Percentiles rank a stretch among this genome's conserved stretches.
Conservation (phyloP, 495 filamentous ascomycete genomes). For the Penicillium fimorum region DNA sequence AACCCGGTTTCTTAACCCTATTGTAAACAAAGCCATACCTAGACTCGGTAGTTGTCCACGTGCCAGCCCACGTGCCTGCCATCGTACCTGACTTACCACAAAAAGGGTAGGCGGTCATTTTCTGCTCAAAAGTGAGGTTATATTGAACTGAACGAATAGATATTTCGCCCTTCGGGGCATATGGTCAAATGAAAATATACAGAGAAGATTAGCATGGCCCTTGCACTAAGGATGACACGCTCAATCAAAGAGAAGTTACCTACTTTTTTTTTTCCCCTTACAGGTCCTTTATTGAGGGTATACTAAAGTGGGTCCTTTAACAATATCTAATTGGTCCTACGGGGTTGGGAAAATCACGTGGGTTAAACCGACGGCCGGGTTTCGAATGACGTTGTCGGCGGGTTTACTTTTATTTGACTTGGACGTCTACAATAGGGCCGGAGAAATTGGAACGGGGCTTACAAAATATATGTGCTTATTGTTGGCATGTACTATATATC, state of each 20-base stretch:
- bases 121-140: not conserved
- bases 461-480: too few relatives aligned
- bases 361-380: too few relatives aligned
- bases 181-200: conserved; percentile 81
- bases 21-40: too few relatives aligned
- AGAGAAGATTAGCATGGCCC: conserved; percentile 99
- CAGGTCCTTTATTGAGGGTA: too few relatives aligned
- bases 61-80: not conserved
- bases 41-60: not conserved
- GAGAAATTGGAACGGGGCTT: too few relatives aligned
- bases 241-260: conserved; percentile 95
- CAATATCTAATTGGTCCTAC: not conserved
- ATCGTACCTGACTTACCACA: not conserved
- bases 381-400: not conserved
- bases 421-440: too few relatives aligned
- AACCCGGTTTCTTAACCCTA: not conserved
- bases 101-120: not conserved
- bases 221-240: conserved; percentile 99
- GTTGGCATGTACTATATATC: too few relatives aligned
- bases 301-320: not conserved
- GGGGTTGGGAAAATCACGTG: not conserved
- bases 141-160: too few relatives aligned
- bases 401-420: not conserved
- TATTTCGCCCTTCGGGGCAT: conserved; percentile 63
- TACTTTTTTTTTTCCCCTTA: conserved; percentile 65